A percentile compares a stretch with the other conserved stretches of the same genome.
phyloP scores from a whole-genome alignment of 2,329 filamentous ascomycete genomes.

The Aureobasidium sp. region DNA sequence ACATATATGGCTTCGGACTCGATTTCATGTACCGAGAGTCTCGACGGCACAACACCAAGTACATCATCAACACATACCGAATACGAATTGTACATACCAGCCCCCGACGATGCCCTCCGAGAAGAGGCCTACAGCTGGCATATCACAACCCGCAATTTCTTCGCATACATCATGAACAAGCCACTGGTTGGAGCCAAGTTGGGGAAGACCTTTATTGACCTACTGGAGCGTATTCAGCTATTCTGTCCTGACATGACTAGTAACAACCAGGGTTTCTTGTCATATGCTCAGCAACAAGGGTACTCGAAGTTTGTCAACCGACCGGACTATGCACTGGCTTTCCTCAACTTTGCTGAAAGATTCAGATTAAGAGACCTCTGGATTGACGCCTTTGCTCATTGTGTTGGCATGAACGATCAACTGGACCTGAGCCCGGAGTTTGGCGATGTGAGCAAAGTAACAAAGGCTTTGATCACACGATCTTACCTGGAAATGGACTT shows the following conservation, averaged over 20 bases:
- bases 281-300: conserved; percentile 59
- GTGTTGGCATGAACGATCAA: conserved; percentile 64
- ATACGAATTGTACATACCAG: conserved; percentile 60
- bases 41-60: conserved; percentile 20
- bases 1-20: conserved; percentile 25
- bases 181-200: conserved; percentile 61
- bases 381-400: conserved; percentile 66
- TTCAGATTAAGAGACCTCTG: conserved; percentile 58
- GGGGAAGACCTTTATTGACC: conserved; percentile 52
- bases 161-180: conserved; percentile 58
- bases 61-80: conserved; percentile 5
- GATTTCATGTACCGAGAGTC: conserved; percentile 4
- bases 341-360: conserved; percentile 58
- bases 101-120: conserved; percentile 46
- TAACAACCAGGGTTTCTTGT: conserved; percentile 17
- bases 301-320: conserved; percentile 59
- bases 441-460: conserved; percentile 39
- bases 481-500: conserved; percentile 57
- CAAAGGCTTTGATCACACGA: conserved; percentile 56
- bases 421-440: conserved; percentile 52
- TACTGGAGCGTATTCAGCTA: conserved; percentile 54
- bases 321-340: conserved; percentile 58
- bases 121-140: conserved; percentile 54
- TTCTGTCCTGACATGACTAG: conserved; percentile 18
- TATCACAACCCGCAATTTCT: conserved; percentile 63